Evolutionary conservation across 352 stramenopile genomes (phyloP).

Genomic region (Phytophthora sp.): DNA sequence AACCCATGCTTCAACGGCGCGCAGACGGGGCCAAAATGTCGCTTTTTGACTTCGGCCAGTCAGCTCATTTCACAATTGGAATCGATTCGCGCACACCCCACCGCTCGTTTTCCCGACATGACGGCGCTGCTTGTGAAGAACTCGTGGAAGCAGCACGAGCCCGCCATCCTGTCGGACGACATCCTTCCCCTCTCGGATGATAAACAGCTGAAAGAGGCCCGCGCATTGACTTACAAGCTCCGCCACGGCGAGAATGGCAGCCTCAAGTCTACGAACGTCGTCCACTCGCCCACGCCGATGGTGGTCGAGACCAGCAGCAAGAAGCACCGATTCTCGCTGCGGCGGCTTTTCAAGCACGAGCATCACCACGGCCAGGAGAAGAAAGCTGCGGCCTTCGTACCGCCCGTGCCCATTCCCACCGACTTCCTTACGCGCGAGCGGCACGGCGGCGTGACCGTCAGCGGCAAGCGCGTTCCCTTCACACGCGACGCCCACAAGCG

Average conservation of each 20-base stretch:
- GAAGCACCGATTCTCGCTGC: constrained; percentile 42
- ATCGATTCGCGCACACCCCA: not conserved
- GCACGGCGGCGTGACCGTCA: constrained; percentile 44
- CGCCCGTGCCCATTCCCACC: constrained; percentile 36
- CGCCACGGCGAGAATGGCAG: constrained; percentile 17
- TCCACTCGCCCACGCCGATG: constrained; percentile 5
- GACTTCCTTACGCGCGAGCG: constrained; percentile 42
- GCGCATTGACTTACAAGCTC: constrained; percentile 36
- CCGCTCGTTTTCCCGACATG: not conserved
- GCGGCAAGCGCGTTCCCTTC: constrained; percentile 47
- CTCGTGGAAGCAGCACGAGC: constrained; percentile 27
- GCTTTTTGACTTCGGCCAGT: constrained; percentile 6
- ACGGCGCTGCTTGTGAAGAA: constrained; percentile 29
- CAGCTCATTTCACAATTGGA: constrained; percentile 35
- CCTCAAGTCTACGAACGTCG: constrained; percentile 11
- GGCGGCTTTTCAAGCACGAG: constrained; percentile 40
- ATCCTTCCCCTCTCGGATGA: constrained; percentile 8
- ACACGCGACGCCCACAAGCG: constrained; percentile 42
- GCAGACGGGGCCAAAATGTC: constrained; percentile 17
- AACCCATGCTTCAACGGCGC: constrained; percentile 15
- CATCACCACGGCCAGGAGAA: constrained; percentile 14
- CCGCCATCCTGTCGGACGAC: constrained; percentile 1
- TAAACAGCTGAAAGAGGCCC: constrained; percentile 19
- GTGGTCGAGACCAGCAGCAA: constrained; percentile 35
- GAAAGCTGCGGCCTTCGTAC: constrained; percentile 13